Conservation (phyloP, 2,329 filamentous ascomycete genomes). For the Colletotrichum sidae region DNA sequence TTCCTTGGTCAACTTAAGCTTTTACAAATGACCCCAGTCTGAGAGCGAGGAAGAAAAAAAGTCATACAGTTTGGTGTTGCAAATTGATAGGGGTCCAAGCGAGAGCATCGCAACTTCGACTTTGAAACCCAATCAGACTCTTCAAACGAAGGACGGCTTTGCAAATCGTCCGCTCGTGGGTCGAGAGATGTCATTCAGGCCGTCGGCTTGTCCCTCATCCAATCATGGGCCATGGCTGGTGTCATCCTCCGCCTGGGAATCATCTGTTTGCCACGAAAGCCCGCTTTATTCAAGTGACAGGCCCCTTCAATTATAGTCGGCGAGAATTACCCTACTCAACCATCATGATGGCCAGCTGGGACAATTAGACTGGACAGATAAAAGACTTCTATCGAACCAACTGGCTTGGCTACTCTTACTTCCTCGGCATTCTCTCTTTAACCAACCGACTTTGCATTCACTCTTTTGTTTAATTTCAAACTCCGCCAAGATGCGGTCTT, state of each 20-base stretch:
- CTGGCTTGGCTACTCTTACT: slow-evolving; percentile 7
- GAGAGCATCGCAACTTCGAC: no score
- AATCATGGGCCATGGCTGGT: neutral
- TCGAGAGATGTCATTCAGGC: neutral
- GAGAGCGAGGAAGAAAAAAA: no score
- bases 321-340: slow-evolving; percentile 11
- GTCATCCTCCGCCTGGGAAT: neutral
- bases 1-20: no score
- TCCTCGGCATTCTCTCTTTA: neutral
- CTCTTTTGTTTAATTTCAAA: slow-evolving; percentile 8
- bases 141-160: no score
- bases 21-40: no score
- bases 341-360: neutral
- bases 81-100: no score
- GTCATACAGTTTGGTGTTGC: no score
- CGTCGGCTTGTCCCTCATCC: neutral
- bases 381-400: slow-evolving; percentile 9
- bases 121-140: no score
- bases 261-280: slow-evolving; percentile 4
- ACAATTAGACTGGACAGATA: neutral
- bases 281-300: slow-evolving; percentile 17
- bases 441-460: slow-evolving; percentile 10
- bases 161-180: neutral
- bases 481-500: slow-evolving; percentile 16
- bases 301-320: slow-evolving; percentile 7